Percentiles rank a stretch among this genome's conserved stretches.
Evolutionary conservation across 345 rosid genomes (phyloP).

Genomic region (Punica granatum): DNA sequence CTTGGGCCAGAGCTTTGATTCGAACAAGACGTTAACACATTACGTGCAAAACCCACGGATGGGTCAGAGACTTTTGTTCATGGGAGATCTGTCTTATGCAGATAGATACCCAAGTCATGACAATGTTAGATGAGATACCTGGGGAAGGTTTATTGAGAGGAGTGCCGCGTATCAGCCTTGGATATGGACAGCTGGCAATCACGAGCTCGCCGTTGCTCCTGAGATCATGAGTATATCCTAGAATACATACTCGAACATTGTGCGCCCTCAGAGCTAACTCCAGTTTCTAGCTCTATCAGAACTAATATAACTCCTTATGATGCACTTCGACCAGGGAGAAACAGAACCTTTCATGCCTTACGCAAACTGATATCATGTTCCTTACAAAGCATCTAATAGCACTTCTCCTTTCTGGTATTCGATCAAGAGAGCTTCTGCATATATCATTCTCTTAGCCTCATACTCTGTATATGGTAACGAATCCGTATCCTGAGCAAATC

Average conservation of each 20-base stretch:
- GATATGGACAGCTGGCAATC: conserved; percentile 94
- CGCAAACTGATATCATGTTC: conserved; percentile 56
- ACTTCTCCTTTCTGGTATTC: conserved; percentile 88
- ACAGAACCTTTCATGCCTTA: conserved; percentile 74
- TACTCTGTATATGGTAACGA: conserved; percentile 77
- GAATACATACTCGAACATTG: neutral
- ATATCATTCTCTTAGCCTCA: conserved; percentile 73
- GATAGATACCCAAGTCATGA: conserved; percentile 63
- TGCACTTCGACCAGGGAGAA: conserved; percentile 52
- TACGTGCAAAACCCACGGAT: conserved; percentile 59
- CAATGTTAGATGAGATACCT: conserved; percentile 78
- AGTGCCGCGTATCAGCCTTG: conserved; percentile 89
- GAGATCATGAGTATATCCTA: conserved; percentile 37
- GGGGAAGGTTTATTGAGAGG: conserved; percentile 90
- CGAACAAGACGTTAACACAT: conserved; percentile 71
- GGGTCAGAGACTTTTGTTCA: conserved; percentile 60
- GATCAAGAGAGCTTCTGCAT: conserved; percentile 84
- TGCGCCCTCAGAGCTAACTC: too few relatives aligned
- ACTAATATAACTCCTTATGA: neutral
- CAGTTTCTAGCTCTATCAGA: too few relatives aligned
- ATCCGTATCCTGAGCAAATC: neutral
- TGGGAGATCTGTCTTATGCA: conserved; percentile 88
- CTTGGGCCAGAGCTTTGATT: conserved; percentile 88
- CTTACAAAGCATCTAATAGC: conserved; percentile 61
- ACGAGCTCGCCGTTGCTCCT: conserved; percentile 76